Conservation (phyloP, 768 basidiomycete genomes). For the Tylopilus sp. region DNA sequence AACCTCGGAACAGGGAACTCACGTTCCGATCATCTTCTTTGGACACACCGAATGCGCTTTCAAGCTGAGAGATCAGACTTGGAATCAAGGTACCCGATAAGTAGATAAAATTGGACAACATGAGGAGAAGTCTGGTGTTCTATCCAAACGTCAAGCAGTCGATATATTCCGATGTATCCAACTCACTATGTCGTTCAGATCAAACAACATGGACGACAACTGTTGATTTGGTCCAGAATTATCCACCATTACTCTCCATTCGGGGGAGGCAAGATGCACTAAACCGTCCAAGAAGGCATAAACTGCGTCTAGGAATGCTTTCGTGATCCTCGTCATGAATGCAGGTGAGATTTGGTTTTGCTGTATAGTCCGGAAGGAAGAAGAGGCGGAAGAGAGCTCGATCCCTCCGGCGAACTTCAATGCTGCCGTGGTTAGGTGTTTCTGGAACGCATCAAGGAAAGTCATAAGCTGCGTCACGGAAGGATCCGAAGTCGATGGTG, state of each 20-base stretch:
- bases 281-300: constrained; percentile 88
- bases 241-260: constrained; percentile 40
- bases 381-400: constrained; percentile 48
- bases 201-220: constrained; percentile 36
- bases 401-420: constrained; percentile 81
- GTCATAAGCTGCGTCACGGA: constrained; percentile 71
- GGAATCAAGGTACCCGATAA: constrained; percentile 71
- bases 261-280: constrained; percentile 72
- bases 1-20: constrained; percentile 8
- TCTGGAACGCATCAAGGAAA: constrained; percentile 80
- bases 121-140: constrained; percentile 85
- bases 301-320: constrained; percentile 79
- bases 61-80: constrained; percentile 75
- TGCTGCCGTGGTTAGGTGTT: constrained; percentile 68
- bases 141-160: constrained; percentile 30
- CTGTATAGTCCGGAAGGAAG: constrained; percentile 48
- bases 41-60: constrained; percentile 67
- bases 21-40: constrained; percentile 74
- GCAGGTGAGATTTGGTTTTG: constrained; percentile 61
- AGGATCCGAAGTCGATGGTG: constrained; percentile 54
- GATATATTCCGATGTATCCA: background rate
- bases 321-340: constrained; percentile 72
- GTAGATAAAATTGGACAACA: constrained; percentile 84
- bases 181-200: constrained; percentile 62
- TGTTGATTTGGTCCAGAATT: constrained; percentile 7